Conservation (phyloP, 1,139 yeast genomes). For the Nematodospora anomalae region DNA sequence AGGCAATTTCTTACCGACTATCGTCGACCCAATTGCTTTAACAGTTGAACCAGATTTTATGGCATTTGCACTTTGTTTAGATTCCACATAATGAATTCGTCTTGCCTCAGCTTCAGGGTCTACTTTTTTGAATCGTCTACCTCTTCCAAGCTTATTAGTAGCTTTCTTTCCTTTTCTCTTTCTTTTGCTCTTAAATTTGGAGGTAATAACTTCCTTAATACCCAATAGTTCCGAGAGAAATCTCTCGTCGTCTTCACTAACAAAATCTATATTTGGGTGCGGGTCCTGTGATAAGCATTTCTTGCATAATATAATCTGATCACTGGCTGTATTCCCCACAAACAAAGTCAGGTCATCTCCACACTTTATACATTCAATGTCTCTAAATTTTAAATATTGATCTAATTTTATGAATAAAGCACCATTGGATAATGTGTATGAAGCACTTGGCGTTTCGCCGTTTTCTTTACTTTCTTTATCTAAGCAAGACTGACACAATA, state of each 20-base stretch:
- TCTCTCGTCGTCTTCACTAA: constrained; percentile 48
- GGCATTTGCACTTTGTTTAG: constrained; percentile 32
- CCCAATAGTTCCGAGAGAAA: constrained; percentile 52
- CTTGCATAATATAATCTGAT: constrained; percentile 38
- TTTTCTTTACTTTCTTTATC: constrained; percentile 28
- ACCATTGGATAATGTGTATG: constrained; percentile 54
- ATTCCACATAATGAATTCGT: constrained; percentile 38
- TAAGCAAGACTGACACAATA: constrained; percentile 51
- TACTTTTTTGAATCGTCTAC: constrained; percentile 22
- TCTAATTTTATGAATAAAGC: constrained; percentile 50
- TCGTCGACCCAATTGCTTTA: constrained; percentile 39
- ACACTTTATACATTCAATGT: constrained; percentile 49
- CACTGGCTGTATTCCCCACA: constrained; percentile 29
- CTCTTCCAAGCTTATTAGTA: constrained; percentile 3
- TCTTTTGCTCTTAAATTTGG: constrained; percentile 21
- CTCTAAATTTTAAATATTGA: constrained; percentile 51
- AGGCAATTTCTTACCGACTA: constrained; percentile 7
- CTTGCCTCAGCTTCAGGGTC: constrained; percentile 38
- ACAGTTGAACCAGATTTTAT: constrained; percentile 44
- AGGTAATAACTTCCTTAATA: constrained; percentile 38
- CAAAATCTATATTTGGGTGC: constrained; percentile 22
- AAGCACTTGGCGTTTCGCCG: constrained; percentile 46
- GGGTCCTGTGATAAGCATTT: constrained; percentile 37
- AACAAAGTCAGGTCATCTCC: constrained; percentile 39
- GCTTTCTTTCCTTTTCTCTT: constrained; percentile 28